phyloP scores from a whole-genome alignment of 2,329 filamentous ascomycete species.

The Periconia macrospinosa region DNA sequence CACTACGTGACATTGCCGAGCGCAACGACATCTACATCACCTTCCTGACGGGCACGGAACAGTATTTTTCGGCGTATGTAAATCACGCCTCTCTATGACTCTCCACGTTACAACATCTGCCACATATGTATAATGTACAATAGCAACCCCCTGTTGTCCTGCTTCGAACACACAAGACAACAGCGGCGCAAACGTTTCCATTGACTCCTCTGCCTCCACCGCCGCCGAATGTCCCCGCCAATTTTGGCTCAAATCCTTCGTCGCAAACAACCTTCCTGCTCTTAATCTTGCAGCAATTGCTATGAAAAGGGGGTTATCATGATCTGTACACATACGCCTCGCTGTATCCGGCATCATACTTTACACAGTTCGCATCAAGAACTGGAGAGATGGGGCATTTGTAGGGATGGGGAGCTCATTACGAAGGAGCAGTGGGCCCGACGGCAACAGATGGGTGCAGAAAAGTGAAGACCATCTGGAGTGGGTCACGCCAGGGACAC shows the following conservation, averaged over 20 bases:
- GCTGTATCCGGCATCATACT: too few species aligned
- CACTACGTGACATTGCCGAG: slow-evolving; percentile 75
- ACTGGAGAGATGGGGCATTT: too few species aligned
- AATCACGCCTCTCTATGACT: not conserved
- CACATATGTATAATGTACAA: not conserved
- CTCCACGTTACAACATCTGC: slow-evolving; percentile 1
- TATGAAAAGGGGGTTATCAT: too few species aligned
- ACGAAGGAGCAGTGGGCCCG: too few species aligned
- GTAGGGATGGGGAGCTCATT: too few species aligned
- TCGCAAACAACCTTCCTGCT: slow-evolving; percentile 87
- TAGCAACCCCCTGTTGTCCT: not conserved
- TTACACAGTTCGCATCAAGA: too few species aligned
- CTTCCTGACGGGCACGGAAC: slow-evolving; percentile 77
- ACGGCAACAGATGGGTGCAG: too few species aligned
- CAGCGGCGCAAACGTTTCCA: slow-evolving; percentile 78
- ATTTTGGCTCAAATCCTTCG: slow-evolving; percentile 72
- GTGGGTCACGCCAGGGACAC: slow-evolving; percentile 36
- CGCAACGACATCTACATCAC: slow-evolving; percentile 84
- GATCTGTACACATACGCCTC: too few species aligned
- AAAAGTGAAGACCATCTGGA: too few species aligned
- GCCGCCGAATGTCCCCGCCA: slow-evolving; percentile 45
- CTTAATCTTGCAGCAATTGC: too few species aligned
- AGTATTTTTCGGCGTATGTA: slow-evolving; percentile 82
- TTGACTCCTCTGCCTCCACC: slow-evolving; percentile 49
- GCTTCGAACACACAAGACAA: not conserved